Base-by-base conservation (phyloP, 1,139 yeast genomes). In the Taphrina wiesneri region DNA sequence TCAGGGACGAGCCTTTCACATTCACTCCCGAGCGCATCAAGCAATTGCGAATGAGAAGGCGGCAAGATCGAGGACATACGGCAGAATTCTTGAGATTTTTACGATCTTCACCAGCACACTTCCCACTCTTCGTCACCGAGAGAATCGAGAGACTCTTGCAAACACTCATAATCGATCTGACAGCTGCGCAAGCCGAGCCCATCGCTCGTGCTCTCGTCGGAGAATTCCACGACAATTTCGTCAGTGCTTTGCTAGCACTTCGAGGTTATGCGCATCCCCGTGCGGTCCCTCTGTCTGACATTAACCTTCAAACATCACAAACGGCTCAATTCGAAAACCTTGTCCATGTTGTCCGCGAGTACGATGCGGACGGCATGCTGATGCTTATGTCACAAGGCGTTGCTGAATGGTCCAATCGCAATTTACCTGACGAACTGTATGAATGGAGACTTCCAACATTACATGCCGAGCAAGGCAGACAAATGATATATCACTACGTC, bases 21-120 rank as follows among this genome's bases (percentile, higher is more conserved):
- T 52, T 52, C 28, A 52, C 56, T 15, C 26, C 32, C 11, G 56
- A 26, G 21, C 43, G 43, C 15, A 52, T 52, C 25, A 21, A 34
- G 56, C 56, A 52, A 19, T 19, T 49, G 23, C 54, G 36, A 25
- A 28, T 19, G 26, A 34, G 54, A n/a, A 49, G 54, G 54, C 49
- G 49, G 25, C 49, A 21, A n/a, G 49, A 45, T 7, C 49, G 11
- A 11, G 28, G 28, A 11, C 9, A 23, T 28, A 45, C 49, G 3
- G 49, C 49, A 19, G 25, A 21, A 21, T 45, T 45, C 28, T 28
- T 45, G 28, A 45, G 49, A 21, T 45, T 11, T 17, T 9, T 45
- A 13, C 7, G 49, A 23, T 23, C 28, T 9, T 21, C 49, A 45
- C 4, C 49, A 5, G n/a, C 49, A 21, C 28, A 45, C 9, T 9